A percentile compares a stretch with the other conserved stretches of the same genome.
These are phyloP conservation scores for Clarkia xantiana DNA, from an alignment of 345 rosid species.

Conservation along the genomic window DNA sequence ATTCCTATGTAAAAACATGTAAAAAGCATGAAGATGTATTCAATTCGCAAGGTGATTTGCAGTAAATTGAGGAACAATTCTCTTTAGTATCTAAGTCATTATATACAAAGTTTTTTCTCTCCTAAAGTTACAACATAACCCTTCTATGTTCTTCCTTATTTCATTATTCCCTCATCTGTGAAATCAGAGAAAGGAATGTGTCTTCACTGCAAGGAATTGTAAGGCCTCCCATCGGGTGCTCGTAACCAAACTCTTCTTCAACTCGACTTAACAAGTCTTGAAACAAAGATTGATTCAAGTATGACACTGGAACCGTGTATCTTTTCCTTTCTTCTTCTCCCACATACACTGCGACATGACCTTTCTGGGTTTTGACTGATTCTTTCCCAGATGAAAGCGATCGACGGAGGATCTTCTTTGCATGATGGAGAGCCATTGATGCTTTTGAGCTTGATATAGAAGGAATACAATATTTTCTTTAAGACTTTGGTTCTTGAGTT, in stretches of 20 bases:
- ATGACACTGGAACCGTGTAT: constrained; percentile 21
- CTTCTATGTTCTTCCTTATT: neutral
- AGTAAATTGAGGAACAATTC: too few species aligned
- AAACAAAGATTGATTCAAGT: constrained; percentile 18
- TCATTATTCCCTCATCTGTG: constrained; percentile 3
- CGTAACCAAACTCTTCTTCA: constrained; percentile 28
- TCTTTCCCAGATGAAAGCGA: neutral
- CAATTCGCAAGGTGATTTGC: too few species aligned
- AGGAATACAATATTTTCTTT: too few species aligned
- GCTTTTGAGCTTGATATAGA: neutral
- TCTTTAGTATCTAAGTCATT: neutral
- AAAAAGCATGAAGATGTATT: too few species aligned
- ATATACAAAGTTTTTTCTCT: neutral
- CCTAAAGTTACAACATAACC: neutral
- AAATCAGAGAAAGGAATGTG: constrained; percentile 12
- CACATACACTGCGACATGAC: constrained; percentile 21
- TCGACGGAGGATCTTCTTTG: constrained; percentile 6
- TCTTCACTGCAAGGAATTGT: constrained; percentile 27
- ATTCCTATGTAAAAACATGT: too few species aligned
- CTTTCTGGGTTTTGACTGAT: constrained; percentile 11
- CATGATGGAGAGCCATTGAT: constrained; percentile 3
- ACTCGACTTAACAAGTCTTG: constrained; percentile 17
- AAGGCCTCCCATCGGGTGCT: constrained; percentile 30
- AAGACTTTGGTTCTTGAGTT: neutral
- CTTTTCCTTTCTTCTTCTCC: constrained; percentile 26